A percentile compares a stretch with the other conserved stretches of the same genome.
phyloP scores from a whole-genome alignment of 75 land plant species.

The Picea glauca region DNA sequence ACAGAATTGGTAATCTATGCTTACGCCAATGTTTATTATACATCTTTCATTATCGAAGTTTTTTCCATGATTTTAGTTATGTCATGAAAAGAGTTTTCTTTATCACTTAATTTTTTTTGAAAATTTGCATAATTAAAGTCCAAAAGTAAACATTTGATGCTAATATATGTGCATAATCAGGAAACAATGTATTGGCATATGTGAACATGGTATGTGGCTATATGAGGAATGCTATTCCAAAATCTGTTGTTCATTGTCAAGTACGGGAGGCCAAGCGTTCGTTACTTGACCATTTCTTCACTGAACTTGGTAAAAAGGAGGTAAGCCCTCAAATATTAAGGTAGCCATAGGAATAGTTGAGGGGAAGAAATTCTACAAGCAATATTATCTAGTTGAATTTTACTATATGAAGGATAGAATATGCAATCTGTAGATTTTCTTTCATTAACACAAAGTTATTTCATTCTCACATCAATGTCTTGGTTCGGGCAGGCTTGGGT shows the following conservation, averaged over 20 bases:
- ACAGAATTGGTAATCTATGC: slow-evolving; percentile 70
- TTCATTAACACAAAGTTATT: not conserved
- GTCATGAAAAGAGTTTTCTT: not conserved
- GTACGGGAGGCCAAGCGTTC: slow-evolving; percentile 83
- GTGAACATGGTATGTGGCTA: slow-evolving; percentile 71
- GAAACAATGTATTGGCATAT: slow-evolving; percentile 63
- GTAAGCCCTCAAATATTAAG: slow-evolving; percentile 21
- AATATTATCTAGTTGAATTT: not conserved
- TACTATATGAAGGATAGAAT: not conserved
- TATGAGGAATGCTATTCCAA: slow-evolving; percentile 77
- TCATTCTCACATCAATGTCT: not conserved
- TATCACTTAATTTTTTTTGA: not conserved
- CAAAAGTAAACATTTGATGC: not conserved
- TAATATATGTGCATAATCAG: slow-evolving; percentile 25
- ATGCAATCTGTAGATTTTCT: not conserved
- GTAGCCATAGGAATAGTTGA: not conserved
- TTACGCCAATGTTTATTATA: not conserved
- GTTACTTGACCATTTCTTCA: slow-evolving; percentile 70
- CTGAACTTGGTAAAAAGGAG: slow-evolving; percentile 76
- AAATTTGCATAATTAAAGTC: not conserved
- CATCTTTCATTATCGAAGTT: not conserved
- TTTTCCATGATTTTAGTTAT: not conserved
- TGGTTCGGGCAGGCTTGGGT: not conserved
- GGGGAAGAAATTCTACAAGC: not conserved
- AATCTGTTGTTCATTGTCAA: slow-evolving; percentile 85